Evolutionary conservation across 2,329 filamentous ascomycete species (phyloP).

Genomic region (Raffaelea deltoideospora): DNA sequence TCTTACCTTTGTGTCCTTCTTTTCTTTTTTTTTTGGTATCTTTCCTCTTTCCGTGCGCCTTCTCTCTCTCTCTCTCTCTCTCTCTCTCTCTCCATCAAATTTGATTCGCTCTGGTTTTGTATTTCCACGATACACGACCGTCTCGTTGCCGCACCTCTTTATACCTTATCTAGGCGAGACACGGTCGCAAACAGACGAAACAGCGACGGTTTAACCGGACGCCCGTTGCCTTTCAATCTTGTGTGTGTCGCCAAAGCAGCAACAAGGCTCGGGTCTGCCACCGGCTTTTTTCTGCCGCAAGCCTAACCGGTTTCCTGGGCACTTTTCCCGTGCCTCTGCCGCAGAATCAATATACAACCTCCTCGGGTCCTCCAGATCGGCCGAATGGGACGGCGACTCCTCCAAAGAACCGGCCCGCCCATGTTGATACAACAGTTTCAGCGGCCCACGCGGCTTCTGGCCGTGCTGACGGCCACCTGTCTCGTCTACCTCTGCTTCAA

Average conservation of each 20-base stretch:
- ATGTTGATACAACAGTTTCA: conserved; percentile 10
- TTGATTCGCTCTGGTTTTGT: neutral
- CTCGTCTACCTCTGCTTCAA: conserved; percentile 8
- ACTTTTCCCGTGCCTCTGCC: neutral
- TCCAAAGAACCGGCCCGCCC: no score
- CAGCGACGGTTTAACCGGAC: no score
- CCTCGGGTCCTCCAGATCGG: neutral
- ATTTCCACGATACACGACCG: neutral
- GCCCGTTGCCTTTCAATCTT: no score
- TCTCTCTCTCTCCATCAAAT: neutral
- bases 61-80: neutral
- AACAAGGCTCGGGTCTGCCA: no score
- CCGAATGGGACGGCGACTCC: no score
- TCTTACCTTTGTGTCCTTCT: neutral
- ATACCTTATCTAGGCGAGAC: neutral
- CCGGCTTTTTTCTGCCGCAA: no score
- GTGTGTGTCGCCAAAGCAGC: no score
- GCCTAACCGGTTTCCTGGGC: neutral
- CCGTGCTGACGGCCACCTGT: conserved; percentile 3
- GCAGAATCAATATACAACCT: neutral
- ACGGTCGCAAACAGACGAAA: no score
- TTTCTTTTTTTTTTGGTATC: neutral
- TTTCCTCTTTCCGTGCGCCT: neutral
- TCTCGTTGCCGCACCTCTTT: no score
- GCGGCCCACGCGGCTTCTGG: conserved; percentile 10